phyloP scores from a whole-genome alignment of 306 rosid species.

The Inga oerstediana region DNA sequence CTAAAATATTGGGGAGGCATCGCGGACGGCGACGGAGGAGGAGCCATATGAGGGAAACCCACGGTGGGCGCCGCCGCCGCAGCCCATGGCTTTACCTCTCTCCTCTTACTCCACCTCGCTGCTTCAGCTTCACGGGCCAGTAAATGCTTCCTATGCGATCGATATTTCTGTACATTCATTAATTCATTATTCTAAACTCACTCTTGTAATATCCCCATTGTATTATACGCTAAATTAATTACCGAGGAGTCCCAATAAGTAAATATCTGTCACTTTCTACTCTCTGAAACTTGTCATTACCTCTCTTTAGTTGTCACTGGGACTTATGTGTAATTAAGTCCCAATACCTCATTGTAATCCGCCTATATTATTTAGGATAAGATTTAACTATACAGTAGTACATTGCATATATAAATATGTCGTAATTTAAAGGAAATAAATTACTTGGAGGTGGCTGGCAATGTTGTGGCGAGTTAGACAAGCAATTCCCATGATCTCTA shows the following conservation, averaged over 20 bases:
- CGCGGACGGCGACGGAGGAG: constrained; percentile 20
- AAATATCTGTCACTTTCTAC: too few species aligned
- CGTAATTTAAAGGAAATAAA: too few species aligned
- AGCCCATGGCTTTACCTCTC: constrained; percentile 59
- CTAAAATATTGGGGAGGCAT: constrained; percentile 59
- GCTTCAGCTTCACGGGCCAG: constrained; percentile 96
- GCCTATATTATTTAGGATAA: too few species aligned
- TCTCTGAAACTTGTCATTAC: too few species aligned
- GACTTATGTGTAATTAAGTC: too few species aligned
- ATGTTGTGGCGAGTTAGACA: constrained; percentile 98
- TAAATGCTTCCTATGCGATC: constrained; percentile 91
- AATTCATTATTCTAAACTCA: neutral
- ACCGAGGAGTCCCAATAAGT: too few species aligned
- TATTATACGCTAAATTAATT: too few species aligned
- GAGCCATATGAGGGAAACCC: constrained; percentile 65
- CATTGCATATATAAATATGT: too few species aligned
- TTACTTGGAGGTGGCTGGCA: constrained; percentile 95
- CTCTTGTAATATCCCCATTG: neutral
- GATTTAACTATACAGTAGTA: too few species aligned
- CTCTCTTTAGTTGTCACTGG: too few species aligned
- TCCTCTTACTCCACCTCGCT: constrained; percentile 82
- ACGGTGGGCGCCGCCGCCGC: constrained; percentile 64
- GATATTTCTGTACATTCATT: constrained; percentile 64
- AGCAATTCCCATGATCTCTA: constrained; percentile 93
- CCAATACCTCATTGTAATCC: too few species aligned